Evolutionary conservation across 2,329 filamentous ascomycete genomes (phyloP), one percentile per base, ranked within the genome.

Genomic region (Colletotrichum camelliae): DNA sequence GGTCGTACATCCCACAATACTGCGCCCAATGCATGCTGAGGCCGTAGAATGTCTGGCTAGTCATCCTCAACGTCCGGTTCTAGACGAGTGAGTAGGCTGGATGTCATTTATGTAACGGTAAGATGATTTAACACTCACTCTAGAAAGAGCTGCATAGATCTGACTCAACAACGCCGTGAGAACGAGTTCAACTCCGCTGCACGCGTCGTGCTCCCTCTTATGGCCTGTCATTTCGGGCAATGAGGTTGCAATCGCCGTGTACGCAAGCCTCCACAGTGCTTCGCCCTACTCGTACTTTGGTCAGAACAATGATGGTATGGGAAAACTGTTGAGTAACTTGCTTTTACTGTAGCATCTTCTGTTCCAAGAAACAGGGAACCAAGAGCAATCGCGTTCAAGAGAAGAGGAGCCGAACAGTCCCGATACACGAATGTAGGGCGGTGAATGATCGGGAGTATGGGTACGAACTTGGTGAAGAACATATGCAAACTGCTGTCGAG

Each of bases 21-120:
- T 69, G 67, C 1, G 67, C 67, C 67, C 67, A 69, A 21, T 69
- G 67, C 67, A 69, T 69, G 4, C 67, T 69, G n/a, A 69, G 33
- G 15, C 67, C 67, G 7, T 69, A 69, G 12, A 69, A 69, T 4
- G 67, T 69, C n/a, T 69, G 67, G 24, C 67, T 69, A 1, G 67
- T 69, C 67, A 69, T 69, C 31, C 67, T 60, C 18, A 69, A 24
- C 21, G 67, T 69, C 21, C 33, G 67, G 12, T 69, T 61, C 67
- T 69, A 24, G 21, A 13, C 13, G 5, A 13, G 1, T 4, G n/a
- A 15, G 57, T 16, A 24, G 21, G 35, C 1, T n/a, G 1, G 21
- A 7, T 24, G 9, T 6, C n/a, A 0, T 62, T 21, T 13, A 29
- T 29, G 4, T 29, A 29, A 7, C 27, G 7, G 7, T 29, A 29